Conservation (phyloP, 164 flowering plant genomes). For the Magnolia sinica region DNA sequence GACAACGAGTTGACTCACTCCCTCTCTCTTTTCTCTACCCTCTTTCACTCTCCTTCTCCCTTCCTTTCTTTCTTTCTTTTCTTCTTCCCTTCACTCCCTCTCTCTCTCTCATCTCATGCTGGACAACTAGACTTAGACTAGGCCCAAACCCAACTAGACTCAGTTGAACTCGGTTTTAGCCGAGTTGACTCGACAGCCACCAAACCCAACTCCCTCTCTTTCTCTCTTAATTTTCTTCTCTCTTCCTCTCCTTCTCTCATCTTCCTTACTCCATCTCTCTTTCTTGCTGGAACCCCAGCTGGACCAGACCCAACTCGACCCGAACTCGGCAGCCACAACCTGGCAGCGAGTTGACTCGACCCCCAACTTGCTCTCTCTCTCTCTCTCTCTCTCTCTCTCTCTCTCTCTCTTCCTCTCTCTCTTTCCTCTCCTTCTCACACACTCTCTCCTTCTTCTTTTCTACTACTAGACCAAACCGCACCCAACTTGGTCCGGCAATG, state of each 20-base stretch:
- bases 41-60: not conserved
- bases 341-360: not conserved
- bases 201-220: too few relatives aligned
- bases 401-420: not conserved
- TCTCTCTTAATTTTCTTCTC: not conserved
- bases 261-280: too few relatives aligned
- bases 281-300: not conserved
- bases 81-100: not conserved
- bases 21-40: too few relatives aligned
- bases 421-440: not conserved
- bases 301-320: not conserved
- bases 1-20: too few relatives aligned
- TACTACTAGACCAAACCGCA: too few relatives aligned
- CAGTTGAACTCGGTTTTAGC: too few relatives aligned
- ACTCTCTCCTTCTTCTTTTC: not conserved
- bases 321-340: not conserved
- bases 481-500: too few relatives aligned
- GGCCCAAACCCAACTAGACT: too few relatives aligned
- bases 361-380: not conserved
- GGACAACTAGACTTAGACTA: too few relatives aligned
- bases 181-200: too few relatives aligned
- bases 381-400: slow-evolving; percentile 1
- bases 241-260: not conserved
- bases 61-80: not conserved
- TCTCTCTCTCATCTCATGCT: not conserved